Base-by-base conservation (phyloP, 2,329 filamentous ascomycete genomes). In the Blumeriella jaapii region DNA sequence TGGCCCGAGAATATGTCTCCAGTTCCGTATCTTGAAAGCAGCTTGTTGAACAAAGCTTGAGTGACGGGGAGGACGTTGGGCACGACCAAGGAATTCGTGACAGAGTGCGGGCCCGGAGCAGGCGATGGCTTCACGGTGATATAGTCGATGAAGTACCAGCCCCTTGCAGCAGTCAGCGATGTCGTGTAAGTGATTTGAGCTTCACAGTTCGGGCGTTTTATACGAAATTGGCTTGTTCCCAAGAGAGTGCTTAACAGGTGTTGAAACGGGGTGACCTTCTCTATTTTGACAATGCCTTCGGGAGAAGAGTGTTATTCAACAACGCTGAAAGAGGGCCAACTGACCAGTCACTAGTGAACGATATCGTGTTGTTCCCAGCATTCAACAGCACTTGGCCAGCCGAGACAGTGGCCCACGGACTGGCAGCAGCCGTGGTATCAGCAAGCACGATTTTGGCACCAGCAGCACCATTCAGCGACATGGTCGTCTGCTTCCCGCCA, bases 131-230 rank as follows among this genome's bases (percentile, higher is more conserved):
- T 47, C 2, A 65, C 44, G 2, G 48, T 57, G 45, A 67, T 61
- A 35, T 56, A 58, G 45, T 68, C 64, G 34, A 64, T 60, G 14
- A 67, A 57, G 43, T 61, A 62, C 62, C 61, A 67, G 38, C 64
- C 64, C 39, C 39, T 41, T n/a, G n/a, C n/a, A n/a, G n/a, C n/a
- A n/a, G n/a, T n/a, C n/a, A n/a, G n/a, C n/a, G n/a, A n/a, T n/a
- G n/a, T n/a, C n/a, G n/a, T n/a, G n/a, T n/a, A n/a, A n/a, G n/a
- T n/a, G n/a, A n/a, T n/a, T n/a, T n/a, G n/a, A n/a, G n/a, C n/a
- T n/a, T n/a, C n/a, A n/a, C n/a, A n/a, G n/a, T n/a, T n/a, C n/a
- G n/a, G n/a, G n/a, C n/a, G n/a, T n/a, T n/a, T n/a, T n/a, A n/a
- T n/a, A n/a, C n/a, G n/a, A n/a, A n/a, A n/a, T n/a, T n/a, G n/a